A percentile compares a stretch with the other conserved stretches of the same genome.
These are phyloP conservation scores for Canariomyces notabilis DNA, from an alignment of 2,329 filamentous ascomycete species.

Conservation along the genomic window DNA sequence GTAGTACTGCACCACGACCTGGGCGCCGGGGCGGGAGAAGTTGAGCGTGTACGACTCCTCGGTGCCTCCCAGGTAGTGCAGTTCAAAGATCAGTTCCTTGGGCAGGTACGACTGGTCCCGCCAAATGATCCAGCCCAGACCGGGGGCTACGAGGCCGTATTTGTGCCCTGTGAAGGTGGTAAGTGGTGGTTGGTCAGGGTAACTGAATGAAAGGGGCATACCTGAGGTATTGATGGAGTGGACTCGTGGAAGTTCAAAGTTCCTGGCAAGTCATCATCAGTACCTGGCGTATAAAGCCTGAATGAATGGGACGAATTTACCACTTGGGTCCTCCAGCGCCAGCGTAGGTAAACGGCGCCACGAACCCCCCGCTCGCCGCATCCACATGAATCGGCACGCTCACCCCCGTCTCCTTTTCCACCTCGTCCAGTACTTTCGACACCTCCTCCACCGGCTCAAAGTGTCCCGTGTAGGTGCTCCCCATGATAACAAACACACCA, in stretches of 20 bases:
- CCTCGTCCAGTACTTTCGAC: constrained; percentile 58
- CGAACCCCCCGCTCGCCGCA: constrained; percentile 56
- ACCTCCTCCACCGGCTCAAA: constrained; percentile 68
- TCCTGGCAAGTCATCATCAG: constrained; percentile 31
- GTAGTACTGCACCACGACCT: constrained; percentile 68
- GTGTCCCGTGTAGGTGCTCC: constrained; percentile 68
- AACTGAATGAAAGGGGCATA: constrained; percentile 52
- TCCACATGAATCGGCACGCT: constrained; percentile 67
- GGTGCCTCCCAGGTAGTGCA: constrained; percentile 66
- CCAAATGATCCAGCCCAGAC: constrained; percentile 68
- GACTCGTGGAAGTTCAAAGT: constrained; percentile 57
- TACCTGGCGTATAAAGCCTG: background rate
- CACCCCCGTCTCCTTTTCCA: constrained; percentile 54
- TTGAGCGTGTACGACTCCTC: constrained; percentile 68
- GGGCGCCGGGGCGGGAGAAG: constrained; percentile 65
- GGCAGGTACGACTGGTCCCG: constrained; percentile 60
- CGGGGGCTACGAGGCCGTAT: constrained; percentile 60
- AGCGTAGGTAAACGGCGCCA: constrained; percentile 56
- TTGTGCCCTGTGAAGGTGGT: constrained; percentile 52
- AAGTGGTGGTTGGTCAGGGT: constrained; percentile 23
- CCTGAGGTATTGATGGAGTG: constrained; percentile 63
- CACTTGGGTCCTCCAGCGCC: constrained; percentile 53
- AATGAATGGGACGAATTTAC: constrained; percentile 28
- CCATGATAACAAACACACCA: constrained; percentile 68
- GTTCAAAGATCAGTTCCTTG: constrained; percentile 63